Percentiles rank a stretch among this genome's conserved stretches.
Conservation (phyloP, 805 yeast genomes). For the Phaffomyces antillensis region DNA sequence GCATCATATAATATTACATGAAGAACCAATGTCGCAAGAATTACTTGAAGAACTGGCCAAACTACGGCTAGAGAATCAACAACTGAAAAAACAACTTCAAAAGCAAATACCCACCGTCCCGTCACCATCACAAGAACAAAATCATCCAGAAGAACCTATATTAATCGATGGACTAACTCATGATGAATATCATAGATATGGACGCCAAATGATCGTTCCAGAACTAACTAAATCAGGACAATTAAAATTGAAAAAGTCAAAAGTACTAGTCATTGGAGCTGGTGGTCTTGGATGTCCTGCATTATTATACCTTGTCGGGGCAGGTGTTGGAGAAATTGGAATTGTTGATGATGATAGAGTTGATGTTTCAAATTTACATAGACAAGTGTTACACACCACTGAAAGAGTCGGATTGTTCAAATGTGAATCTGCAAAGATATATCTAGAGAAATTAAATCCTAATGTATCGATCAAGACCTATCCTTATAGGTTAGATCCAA, state of each 20-base stretch:
- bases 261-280: conserved; percentile 81
- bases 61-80: conserved; percentile 13
- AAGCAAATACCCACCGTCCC: too few species aligned
- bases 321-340: conserved; percentile 82
- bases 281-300: conserved; percentile 98
- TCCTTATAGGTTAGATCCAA: conserved; percentile 41
- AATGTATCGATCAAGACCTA: conserved; percentile 48
- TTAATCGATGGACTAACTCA: conserved; percentile 22
- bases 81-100: conserved; percentile 2
- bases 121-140: neutral
- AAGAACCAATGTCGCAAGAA: neutral
- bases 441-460: conserved; percentile 57
- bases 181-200: conserved; percentile 78
- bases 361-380: conserved; percentile 77
- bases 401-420: conserved; percentile 62
- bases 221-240: conserved; percentile 53
- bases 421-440: conserved; percentile 68
- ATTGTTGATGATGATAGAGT: conserved; percentile 84
- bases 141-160: neutral
- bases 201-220: conserved; percentile 93
- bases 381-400: conserved; percentile 79
- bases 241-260: conserved; percentile 44
- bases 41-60: conserved; percentile 6
- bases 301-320: conserved; percentile 71
- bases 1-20: too few species aligned